phyloP scores from a whole-genome alignment of 73 alveolate species.

The Paramecium primaurelia region DNA sequence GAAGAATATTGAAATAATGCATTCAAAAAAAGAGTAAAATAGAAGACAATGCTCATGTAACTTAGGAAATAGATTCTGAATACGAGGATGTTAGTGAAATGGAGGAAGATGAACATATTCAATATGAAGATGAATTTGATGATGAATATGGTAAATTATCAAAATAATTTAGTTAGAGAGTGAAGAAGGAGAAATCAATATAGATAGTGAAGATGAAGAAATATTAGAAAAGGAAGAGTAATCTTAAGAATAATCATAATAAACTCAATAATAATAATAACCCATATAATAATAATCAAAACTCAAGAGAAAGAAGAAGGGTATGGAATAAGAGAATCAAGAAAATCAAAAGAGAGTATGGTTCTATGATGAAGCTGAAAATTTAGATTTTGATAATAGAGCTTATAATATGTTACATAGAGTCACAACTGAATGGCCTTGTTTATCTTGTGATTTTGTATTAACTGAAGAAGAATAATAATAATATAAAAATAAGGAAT shows the following conservation, averaged over 20 bases:
- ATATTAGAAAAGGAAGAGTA: constrained; percentile 50
- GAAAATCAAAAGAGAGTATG: constrained; percentile 2
- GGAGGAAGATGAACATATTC: constrained; percentile 53
- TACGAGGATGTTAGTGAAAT: constrained; percentile 39
- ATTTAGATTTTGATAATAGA: constrained; percentile 77
- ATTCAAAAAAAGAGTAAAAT: not conserved
- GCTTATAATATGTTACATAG: constrained; percentile 88
- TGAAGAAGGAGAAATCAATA: constrained; percentile 36
- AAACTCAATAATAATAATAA: not conserved
- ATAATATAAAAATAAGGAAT: constrained; percentile 18
- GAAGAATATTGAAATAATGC: constrained; percentile 23
- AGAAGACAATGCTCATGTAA: not conserved
- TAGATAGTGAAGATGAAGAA: constrained; percentile 65
- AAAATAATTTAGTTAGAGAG: constrained; percentile 20
- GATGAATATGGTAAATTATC: constrained; percentile 60
- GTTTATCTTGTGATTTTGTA: constrained; percentile 60
- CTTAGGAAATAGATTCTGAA: constrained; percentile 46
- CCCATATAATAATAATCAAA: constrained; percentile 21
- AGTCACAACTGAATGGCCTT: constrained; percentile 83
- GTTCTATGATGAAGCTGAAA: constrained; percentile 74
- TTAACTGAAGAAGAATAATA: constrained; percentile 17
- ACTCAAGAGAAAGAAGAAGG: constrained; percentile 35
- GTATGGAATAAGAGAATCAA: constrained; percentile 23
- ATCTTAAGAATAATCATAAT: constrained; percentile 9
- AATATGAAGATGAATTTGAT: constrained; percentile 55